Percentiles rank a stretch among this genome's conserved stretches.
phyloP scores from a whole-genome alignment of 2,329 filamentous ascomycete genomes.

The Penicillium sp. region DNA sequence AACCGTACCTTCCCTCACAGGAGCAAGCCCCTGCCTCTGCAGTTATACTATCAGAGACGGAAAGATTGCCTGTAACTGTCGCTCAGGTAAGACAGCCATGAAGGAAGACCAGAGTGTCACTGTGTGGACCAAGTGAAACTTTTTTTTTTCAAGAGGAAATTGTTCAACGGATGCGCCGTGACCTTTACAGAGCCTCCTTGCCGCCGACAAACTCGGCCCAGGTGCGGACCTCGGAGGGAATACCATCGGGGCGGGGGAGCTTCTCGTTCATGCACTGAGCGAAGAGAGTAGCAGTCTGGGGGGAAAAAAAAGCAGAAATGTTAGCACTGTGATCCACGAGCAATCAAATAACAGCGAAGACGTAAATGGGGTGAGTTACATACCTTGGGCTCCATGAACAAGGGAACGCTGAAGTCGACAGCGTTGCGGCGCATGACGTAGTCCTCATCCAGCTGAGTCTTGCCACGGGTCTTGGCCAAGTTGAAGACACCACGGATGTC shows the following conservation, averaged over 20 bases:
- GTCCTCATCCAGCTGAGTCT: constrained; percentile 82
- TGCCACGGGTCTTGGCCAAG: constrained; percentile 74
- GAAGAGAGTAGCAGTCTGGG: constrained; percentile 86
- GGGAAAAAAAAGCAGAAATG: constrained; percentile 14
- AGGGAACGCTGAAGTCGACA: constrained; percentile 92
- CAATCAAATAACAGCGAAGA: no score
- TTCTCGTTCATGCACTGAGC: constrained; percentile 97
- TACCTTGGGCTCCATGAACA: constrained; percentile 98
- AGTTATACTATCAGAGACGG: no score
- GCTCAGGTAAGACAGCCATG: no score
- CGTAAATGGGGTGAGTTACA: constrained; percentile 23
- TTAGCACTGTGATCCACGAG: no score
- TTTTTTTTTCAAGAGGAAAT: constrained; percentile 1
- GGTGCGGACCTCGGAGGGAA: constrained; percentile 81
- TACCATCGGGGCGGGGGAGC: constrained; percentile 78
- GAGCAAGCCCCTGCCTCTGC: no score
- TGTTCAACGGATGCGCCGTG: constrained; percentile 10
- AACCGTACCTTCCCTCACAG: no score
- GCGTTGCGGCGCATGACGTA: constrained; percentile 98
- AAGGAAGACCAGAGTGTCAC: no score
- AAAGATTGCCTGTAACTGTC: no score
- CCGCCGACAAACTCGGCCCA: constrained; percentile 95
- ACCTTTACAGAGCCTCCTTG: constrained; percentile 41
- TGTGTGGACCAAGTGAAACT: no score
- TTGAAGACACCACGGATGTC: constrained; percentile 96